Conservation (phyloP, 2,329 filamentous ascomycete genomes). For the Pseudovirgaria hyperparasitica region DNA sequence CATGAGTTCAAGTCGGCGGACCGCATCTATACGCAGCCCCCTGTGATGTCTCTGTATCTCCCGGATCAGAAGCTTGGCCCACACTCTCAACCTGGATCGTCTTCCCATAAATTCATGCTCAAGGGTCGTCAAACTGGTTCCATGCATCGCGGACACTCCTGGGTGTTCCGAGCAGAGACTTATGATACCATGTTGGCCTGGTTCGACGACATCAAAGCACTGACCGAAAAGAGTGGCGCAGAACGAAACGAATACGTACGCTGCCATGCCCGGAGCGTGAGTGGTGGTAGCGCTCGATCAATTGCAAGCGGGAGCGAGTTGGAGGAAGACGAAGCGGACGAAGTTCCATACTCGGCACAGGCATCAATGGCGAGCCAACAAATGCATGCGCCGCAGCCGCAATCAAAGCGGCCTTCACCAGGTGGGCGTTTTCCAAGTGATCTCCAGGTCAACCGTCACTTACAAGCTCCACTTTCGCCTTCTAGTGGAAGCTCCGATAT, state of each 20-base stretch:
- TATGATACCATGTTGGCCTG: constrained; percentile 96
- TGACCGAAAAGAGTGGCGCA: constrained; percentile 81
- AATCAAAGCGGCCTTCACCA: constrained; percentile 73
- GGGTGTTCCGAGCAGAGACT: constrained; percentile 55
- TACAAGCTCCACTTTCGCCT: constrained; percentile 66
- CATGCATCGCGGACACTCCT: constrained; percentile 70
- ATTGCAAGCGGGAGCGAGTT: constrained; percentile 30
- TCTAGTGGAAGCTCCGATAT: constrained; percentile 66
- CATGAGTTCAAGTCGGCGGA: constrained; percentile 99
- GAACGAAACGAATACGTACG: constrained; percentile 81
- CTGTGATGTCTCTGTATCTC: constrained; percentile 91
- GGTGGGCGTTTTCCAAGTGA: constrained; percentile 96
- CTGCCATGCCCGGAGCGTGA: constrained; percentile 65
- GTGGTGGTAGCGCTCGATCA: constrained; percentile 45
- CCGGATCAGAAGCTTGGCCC: constrained; percentile 92
- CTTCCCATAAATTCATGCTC: constrained; percentile 94
- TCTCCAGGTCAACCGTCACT: constrained; percentile 73
- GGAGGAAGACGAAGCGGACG: constrained; percentile 47
- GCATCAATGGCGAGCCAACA: constrained; percentile 27
- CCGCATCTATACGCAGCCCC: constrained; percentile 66
- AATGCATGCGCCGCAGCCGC: constrained; percentile 31
- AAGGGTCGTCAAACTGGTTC: constrained; percentile 89
- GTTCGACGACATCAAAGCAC: constrained; percentile 81
- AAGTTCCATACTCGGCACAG: constrained; percentile 51
- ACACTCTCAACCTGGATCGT: constrained; percentile 68